A percentile compares a stretch with the other conserved stretches of the same genome.
phyloP scores from a whole-genome alignment of 208 protist genomes.

The Porcisia deanei region DNA sequence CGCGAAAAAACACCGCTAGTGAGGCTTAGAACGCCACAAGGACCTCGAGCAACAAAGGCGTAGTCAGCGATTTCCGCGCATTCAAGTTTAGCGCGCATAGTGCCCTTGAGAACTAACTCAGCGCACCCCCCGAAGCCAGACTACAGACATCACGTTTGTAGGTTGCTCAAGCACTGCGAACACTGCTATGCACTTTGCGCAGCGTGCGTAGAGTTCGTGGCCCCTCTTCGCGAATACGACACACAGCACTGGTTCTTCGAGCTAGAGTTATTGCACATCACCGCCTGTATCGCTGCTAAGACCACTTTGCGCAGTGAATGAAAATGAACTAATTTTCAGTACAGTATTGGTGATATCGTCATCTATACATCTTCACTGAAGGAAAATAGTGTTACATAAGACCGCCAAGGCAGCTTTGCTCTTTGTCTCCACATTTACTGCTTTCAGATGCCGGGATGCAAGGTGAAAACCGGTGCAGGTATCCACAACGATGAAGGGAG shows the following conservation, averaged over 20 bases:
- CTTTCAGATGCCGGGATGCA: conserved; percentile 3
- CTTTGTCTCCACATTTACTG: neutral
- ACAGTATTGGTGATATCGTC: neutral
- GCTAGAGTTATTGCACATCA: neutral
- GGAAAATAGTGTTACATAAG: conserved; percentile 8
- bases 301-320: neutral
- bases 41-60: neutral
- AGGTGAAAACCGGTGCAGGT: conserved; percentile 16
- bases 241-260: neutral
- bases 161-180: neutral
- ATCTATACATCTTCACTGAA: conserved; percentile 3
- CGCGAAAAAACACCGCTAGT: neutral
- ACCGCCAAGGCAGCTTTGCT: conserved; percentile 15
- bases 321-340: neutral
- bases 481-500: conserved; percentile 14
- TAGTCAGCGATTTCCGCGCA: neutral
- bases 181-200: neutral
- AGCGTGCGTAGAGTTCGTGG: conserved; percentile 3
- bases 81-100: neutral
- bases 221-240: neutral
- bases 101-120: neutral
- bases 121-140: neutral
- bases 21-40: neutral
- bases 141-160: neutral
- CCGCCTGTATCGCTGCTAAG: neutral